Base-by-base conservation (phyloP, 2,329 filamentous ascomycete species). In the Xylariomycetidae sp. region DNA sequence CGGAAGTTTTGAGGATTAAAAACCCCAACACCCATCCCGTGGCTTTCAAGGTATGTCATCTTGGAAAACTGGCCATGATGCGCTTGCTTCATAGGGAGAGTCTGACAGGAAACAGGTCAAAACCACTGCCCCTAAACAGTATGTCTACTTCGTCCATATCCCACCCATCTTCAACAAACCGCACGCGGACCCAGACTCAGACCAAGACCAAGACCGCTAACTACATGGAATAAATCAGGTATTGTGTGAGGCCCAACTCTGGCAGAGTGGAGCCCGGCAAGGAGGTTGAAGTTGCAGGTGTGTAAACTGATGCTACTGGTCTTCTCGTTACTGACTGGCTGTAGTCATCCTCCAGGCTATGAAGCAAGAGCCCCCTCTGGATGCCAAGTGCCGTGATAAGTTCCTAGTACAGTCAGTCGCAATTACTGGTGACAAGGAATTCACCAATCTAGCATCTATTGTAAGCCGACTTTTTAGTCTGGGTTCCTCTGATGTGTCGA, bases 101-200 rank as follows among this genome's bases (percentile, higher is more conserved):
- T n/a, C 58, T 64, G 44, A 62, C 51, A 31, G 32, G 29, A 37
- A 26, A 20, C 51, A 95, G 88, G 92, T 98, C 64, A 98, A 98
- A 80, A 98, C 92, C 30, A 98, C 92, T 44, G 92, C 92, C 31
- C 92, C 92, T 20, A 97, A 97, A 69, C 92, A 97, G 90, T 98
- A 85, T 57, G 84, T n/a, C n/a, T n/a, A n/a, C n/a, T n/a, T n/a
- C n/a, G n/a, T n/a, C n/a, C n/a, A n/a, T n/a, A n/a, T n/a, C n/a
- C 64, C 43, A 37, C 46, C 40, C 41, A 31, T 23, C 20, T 23
- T 23, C 41, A 14, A 38, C 34, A 26, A 27, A 25, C 35, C 49
- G 41, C 25, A 20, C 41, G n/a, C n/a, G n/a, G n/a, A n/a, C n/a
- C n/a, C n/a, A n/a, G n/a, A n/a, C n/a, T n/a, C n/a, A n/a, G n/a